Conservation (phyloP, 2,329 filamentous ascomycete genomes). For the Cyphellophora europaea region DNA sequence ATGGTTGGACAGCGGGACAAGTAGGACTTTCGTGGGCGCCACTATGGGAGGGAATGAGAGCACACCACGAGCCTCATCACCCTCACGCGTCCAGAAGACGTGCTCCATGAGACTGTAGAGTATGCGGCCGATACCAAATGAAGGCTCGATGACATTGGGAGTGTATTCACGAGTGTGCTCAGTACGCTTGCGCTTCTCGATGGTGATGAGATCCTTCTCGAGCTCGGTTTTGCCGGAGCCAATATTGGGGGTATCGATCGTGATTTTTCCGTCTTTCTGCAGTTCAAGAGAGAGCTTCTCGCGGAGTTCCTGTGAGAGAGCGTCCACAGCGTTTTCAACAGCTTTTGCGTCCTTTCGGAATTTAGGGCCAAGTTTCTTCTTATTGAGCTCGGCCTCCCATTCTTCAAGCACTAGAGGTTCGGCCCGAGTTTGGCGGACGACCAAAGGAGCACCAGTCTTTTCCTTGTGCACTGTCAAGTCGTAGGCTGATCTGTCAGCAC, state of each 20-base stretch:
- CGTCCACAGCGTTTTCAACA: conserved; percentile 69
- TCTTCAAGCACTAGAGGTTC: conserved; percentile 74
- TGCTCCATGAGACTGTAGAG: conserved; percentile 91
- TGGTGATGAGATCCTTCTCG: conserved; percentile 66
- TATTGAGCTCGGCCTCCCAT: conserved; percentile 79
- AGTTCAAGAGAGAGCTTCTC: conserved; percentile 71
- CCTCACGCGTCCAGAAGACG: conserved; percentile 82
- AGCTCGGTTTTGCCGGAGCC: conserved; percentile 68
- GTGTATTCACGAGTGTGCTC: conserved; percentile 86
- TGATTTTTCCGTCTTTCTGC: conserved; percentile 62
- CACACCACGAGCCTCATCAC: conserved; percentile 75
- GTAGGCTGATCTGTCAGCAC: conserved; percentile 90
- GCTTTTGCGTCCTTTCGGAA: conserved; percentile 92
- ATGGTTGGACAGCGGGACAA: conserved; percentile 80
- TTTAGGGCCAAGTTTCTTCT: conserved; percentile 88
- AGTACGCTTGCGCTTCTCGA: conserved; percentile 72
- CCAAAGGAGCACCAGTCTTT: conserved; percentile 76
- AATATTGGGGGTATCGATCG: conserved; percentile 61
- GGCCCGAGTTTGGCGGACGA: conserved; percentile 72
- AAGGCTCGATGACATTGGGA: conserved; percentile 94
- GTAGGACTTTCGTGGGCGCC: conserved; percentile 89
- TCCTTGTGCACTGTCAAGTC: conserved; percentile 88
- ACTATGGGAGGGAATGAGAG: conserved; percentile 67
- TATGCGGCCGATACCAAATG: conserved; percentile 92
- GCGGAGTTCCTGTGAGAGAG: conserved; percentile 68